phyloP scores from a whole-genome alignment of 108 stramenopile genomes.

The Nitzschia putrida region DNA sequence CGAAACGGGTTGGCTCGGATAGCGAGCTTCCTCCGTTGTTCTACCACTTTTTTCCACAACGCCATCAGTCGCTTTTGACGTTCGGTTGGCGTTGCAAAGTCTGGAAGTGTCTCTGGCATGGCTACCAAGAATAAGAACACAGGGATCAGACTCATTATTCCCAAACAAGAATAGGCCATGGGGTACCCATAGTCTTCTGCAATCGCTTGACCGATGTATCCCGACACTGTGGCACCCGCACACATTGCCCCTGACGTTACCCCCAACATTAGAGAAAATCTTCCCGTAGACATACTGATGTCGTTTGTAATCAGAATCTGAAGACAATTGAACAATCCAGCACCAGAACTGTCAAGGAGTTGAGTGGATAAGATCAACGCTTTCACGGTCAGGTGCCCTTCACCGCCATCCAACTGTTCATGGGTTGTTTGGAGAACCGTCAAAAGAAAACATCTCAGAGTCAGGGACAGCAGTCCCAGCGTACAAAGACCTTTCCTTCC shows the following conservation, averaged over 20 bases:
- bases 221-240: constrained; percentile 69
- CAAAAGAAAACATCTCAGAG: constrained; percentile 63
- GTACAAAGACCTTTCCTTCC: constrained; percentile 70
- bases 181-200: constrained; percentile 71
- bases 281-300: constrained; percentile 63
- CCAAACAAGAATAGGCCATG: constrained; percentile 58
- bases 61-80: constrained; percentile 9
- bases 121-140: constrained; percentile 49
- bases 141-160: constrained; percentile 58
- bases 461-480: constrained; percentile 55
- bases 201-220: constrained; percentile 66
- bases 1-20: background rate
- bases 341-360: constrained; percentile 69
- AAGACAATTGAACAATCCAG: constrained; percentile 71
- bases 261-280: constrained; percentile 71
- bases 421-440: constrained; percentile 36
- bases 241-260: constrained; percentile 72
- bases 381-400: constrained; percentile 31
- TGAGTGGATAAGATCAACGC: constrained; percentile 70
- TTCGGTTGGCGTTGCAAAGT: constrained; percentile 19
- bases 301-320: constrained; percentile 76
- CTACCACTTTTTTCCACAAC: constrained; percentile 8
- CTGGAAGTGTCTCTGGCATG: constrained; percentile 67
- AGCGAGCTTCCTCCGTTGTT: background rate
- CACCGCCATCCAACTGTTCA: constrained; percentile 27